phyloP scores from a whole-genome alignment of 2,329 filamentous ascomycete species.

The Incumbomyces lentus region DNA sequence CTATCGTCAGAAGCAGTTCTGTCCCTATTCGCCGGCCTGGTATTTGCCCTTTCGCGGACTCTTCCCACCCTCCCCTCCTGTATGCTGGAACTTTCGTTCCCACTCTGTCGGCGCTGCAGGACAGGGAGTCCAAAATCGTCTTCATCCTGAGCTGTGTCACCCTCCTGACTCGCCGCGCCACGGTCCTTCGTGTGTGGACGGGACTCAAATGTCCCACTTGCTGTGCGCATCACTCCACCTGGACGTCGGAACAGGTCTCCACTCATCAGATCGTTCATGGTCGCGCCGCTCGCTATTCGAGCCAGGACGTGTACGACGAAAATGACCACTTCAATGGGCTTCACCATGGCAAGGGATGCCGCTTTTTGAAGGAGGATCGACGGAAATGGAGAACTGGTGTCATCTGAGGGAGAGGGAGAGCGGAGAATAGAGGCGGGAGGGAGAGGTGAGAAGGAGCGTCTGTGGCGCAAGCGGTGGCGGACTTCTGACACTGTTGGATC shows the following conservation, averaged over 20 bases:
- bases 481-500: constrained; percentile 7
- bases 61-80: neutral
- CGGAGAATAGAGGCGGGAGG: constrained; percentile 57
- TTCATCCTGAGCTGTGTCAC: neutral
- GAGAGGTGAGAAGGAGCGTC: constrained; percentile 38
- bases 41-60: neutral
- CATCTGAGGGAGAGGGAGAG: constrained; percentile 34
- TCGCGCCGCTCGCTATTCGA: constrained; percentile 49
- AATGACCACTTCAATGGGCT: constrained; percentile 66
- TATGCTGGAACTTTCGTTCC: no score
- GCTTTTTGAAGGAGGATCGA: constrained; percentile 65
- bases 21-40: neutral
- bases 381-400: constrained; percentile 43
- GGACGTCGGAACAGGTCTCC: constrained; percentile 16
- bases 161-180: no score
- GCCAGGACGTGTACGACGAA: constrained; percentile 75
- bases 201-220: constrained; percentile 7
- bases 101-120: neutral
- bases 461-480: constrained; percentile 13
- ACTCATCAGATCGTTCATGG: constrained; percentile 23
- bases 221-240: constrained; percentile 13
- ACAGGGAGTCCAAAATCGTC: constrained; percentile 1
- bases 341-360: constrained; percentile 63
- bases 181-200: neutral
- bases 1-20: neutral